Evolutionary conservation across 495 filamentous ascomycete genomes (phyloP), one percentile per base, ranked within the genome.

Genomic region (Glarea lozoyensis): DNA sequence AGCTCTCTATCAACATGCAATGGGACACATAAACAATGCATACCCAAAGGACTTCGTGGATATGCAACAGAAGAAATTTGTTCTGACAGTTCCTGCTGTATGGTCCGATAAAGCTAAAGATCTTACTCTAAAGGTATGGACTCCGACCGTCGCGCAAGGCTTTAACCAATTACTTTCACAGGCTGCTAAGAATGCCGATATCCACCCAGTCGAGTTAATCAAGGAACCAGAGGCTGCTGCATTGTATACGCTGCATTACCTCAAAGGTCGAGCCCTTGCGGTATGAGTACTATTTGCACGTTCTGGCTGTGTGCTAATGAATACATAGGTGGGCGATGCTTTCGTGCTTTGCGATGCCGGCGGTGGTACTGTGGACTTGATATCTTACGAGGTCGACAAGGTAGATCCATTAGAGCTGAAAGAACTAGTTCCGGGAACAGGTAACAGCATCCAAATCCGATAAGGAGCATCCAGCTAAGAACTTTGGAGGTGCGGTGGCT

Each of bases 381-480:
- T 50, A 3, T 45, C 42, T 11, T 50, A 50, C 24, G 32, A 45
- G 16, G 29, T 50, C n/a, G 33, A 13, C 7, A 21, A 37, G 10
- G 42, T 45, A 11, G 10, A 27, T 13, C 42, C 48, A 2, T 42
- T 50, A 18, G 30, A 36, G 27, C 38, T 67, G 10, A 62, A 57
- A 13, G 63, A 69, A 29, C 48, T 65, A 0, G 59, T 60, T 0
- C 54, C 61, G 1, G 59, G 64, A 20, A 42, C 10, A 16, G 59
- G 59, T 41, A 48, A 45, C 10, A 10, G 16, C 37, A 52, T 33
- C 31, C 31, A 13, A 29, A n/a, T 7, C 25, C 25, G 25, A 29
- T 7, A 29, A 29, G 25, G n/a, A 7, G 25, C n/a, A n/a, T n/a
- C n/a, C n/a, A n/a, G n/a, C n/a, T n/a, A n/a, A n/a, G n/a, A n/a